Conservation (phyloP, 1,139 yeast genomes). For the Suhomyces atakaporum region DNA sequence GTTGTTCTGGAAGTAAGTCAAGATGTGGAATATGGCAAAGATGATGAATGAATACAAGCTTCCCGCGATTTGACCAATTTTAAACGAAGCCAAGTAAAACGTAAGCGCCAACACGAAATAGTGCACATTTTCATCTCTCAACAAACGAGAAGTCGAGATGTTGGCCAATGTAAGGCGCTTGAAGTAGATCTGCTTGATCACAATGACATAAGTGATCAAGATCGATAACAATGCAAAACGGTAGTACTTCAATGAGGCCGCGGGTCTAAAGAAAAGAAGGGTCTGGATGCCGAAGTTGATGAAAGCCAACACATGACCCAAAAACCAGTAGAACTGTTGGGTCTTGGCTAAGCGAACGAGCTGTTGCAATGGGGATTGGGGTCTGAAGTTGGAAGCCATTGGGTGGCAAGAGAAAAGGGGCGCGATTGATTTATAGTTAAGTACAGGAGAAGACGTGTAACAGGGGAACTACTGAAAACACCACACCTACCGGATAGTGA, state of each 20-base stretch:
- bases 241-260: constrained; percentile 35
- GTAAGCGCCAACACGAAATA: constrained; percentile 46
- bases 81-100: constrained; percentile 34
- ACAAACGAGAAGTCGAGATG: constrained; percentile 15
- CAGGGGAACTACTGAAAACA: no score
- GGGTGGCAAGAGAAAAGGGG: no score
- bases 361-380: constrained; percentile 15
- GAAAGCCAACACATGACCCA: constrained; percentile 48
- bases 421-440: no score
- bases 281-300: constrained; percentile 34
- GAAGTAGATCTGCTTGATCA: constrained; percentile 48
- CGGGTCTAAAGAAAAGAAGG: constrained; percentile 34
- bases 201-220: constrained; percentile 48
- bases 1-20: constrained; percentile 48
- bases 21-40: constrained; percentile 58
- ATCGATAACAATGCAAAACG: constrained; percentile 42
- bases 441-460: no score
- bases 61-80: constrained; percentile 36
- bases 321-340: constrained; percentile 56
- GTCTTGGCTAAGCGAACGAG: constrained; percentile 28
- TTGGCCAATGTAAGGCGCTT: constrained; percentile 24
- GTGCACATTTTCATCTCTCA: constrained; percentile 54
- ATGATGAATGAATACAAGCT: constrained; percentile 54
- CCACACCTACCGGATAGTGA: no score
- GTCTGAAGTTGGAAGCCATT: constrained; percentile 12